Evolutionary conservation across 2,329 filamentous ascomycete genomes (phyloP).

Genomic region (Scytalidium sp.): DNA sequence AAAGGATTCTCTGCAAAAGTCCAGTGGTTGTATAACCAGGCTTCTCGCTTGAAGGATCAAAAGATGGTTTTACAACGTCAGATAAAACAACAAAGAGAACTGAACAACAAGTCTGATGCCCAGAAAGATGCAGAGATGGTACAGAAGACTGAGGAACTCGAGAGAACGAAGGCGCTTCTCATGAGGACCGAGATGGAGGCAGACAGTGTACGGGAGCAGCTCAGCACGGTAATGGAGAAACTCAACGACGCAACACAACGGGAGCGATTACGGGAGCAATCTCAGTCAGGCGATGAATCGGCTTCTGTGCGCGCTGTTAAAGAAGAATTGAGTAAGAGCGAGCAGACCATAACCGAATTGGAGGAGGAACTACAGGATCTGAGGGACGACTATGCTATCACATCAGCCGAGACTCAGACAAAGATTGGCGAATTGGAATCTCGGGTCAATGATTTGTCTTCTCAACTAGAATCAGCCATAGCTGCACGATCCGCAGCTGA

Average conservation of each 20-base stretch:
- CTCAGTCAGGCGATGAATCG: conserved; percentile 18
- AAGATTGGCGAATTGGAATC: conserved; percentile 23
- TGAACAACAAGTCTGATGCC: conserved; percentile 82
- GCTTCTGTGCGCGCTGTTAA: conserved; percentile 15
- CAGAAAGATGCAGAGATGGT: conserved; percentile 65
- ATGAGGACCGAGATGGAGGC: conserved; percentile 30
- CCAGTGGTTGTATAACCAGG: conserved; percentile 72
- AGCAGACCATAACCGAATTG: conserved; percentile 23
- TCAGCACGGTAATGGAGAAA: conserved; percentile 29
- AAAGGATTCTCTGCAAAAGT: conserved; percentile 76
- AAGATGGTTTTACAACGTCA: conserved; percentile 86
- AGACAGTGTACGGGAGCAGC: conserved; percentile 24
- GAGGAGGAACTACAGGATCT: conserved; percentile 27
- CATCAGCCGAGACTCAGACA: conserved; percentile 23
- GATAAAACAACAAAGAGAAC: conserved; percentile 90
- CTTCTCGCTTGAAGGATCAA: conserved; percentile 79
- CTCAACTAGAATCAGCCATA: conserved; percentile 19
- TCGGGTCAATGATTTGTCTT: conserved; percentile 20
- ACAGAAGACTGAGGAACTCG: conserved; percentile 54
- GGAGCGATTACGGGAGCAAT: conserved; percentile 17
- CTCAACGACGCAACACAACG: conserved; percentile 25
- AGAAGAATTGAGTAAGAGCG: conserved; percentile 4
- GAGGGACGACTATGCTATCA: conserved; percentile 22
- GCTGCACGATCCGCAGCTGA: conserved; percentile 14
- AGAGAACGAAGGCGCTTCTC: conserved; percentile 34